phyloP scores from a whole-genome alignment of 2,329 filamentous ascomycete genomes.

The Sporothrix schenckii region DNA sequence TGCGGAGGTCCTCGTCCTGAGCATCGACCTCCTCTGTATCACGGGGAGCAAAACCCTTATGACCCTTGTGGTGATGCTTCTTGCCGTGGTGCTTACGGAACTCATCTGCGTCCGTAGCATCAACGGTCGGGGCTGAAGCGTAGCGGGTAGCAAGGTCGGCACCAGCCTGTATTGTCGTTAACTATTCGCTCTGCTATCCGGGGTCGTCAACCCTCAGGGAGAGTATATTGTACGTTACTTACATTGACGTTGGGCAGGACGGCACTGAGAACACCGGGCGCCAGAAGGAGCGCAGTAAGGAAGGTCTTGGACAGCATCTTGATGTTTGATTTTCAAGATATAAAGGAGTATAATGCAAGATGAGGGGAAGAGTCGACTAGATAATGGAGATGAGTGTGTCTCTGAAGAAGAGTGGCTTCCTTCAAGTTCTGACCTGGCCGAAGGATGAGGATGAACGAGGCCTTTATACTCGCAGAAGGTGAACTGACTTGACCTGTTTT shows the following conservation, averaged over 20 bases:
- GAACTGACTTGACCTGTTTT: neutral
- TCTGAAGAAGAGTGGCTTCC: conserved; percentile 20
- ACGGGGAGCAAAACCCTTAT: neutral
- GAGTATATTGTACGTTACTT: neutral
- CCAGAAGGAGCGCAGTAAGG: conserved; percentile 34
- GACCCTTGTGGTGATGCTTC: conserved; percentile 20
- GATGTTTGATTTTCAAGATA: conserved; percentile 11
- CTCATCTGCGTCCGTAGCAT: conserved; percentile 19
- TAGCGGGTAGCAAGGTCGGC: conserved; percentile 7
- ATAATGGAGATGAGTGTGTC: conserved; percentile 21
- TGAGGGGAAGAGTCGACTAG: neutral
- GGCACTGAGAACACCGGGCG: conserved; percentile 33
- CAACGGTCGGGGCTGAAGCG: conserved; percentile 7
- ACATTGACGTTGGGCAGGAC: conserved; percentile 30
- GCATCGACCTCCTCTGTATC: conserved; percentile 9
- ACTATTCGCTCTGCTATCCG: neutral
- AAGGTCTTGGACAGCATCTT: conserved; percentile 34
- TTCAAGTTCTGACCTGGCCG: neutral
- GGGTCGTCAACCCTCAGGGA: neutral
- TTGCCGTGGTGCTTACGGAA: conserved; percentile 24
- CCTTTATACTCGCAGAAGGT: neutral
- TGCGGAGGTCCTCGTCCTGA: neutral
- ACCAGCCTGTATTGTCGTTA: neutral
- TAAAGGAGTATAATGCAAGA: neutral
- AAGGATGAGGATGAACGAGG: conserved; percentile 1